Evolutionary conservation across 2,329 filamentous ascomycete species (phyloP).

Genomic region (Paraconiothyrium sp.): DNA sequence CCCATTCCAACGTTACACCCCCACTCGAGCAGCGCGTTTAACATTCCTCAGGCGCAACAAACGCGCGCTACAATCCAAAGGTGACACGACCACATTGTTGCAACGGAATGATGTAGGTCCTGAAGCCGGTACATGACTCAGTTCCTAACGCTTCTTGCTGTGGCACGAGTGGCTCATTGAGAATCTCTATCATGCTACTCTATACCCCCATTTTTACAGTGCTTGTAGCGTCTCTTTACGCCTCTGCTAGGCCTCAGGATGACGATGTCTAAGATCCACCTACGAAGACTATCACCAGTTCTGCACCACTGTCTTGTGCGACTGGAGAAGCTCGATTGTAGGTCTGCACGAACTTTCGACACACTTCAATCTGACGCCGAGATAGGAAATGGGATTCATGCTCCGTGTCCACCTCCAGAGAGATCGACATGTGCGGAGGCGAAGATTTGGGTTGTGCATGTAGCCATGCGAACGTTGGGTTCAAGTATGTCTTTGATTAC

Average conservation of each 20-base stretch:
- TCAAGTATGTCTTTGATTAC: conserved; percentile 18
- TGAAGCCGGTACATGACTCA: background rate
- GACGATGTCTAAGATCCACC: conserved; percentile 1
- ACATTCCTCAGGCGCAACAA: background rate
- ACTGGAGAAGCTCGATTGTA: conserved; percentile 22
- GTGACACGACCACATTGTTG: background rate
- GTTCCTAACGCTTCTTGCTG: background rate
- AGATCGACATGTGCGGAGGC: conserved; percentile 24
- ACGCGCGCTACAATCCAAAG: background rate
- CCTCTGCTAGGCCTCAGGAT: conserved; percentile 8
- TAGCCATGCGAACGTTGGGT: conserved; percentile 20
- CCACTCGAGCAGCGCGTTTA: background rate
- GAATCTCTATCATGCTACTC: conserved; percentile 14
- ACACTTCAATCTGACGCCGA: background rate
- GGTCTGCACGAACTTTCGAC: background rate
- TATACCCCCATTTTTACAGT: conserved; percentile 8
- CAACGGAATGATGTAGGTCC: conserved; percentile 5
- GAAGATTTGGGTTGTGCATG: conserved; percentile 25
- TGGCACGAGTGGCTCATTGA: background rate
- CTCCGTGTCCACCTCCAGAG: conserved; percentile 21
- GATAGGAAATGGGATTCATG: conserved; percentile 27
- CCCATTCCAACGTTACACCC: background rate
- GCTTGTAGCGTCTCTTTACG: conserved; percentile 15
- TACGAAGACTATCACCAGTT: conserved; percentile 15
- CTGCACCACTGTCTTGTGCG: conserved; percentile 21